Evolutionary conservation across 2,329 filamentous ascomycete species (phyloP).

Genomic region (Ceratocystis eucalypticola): DNA sequence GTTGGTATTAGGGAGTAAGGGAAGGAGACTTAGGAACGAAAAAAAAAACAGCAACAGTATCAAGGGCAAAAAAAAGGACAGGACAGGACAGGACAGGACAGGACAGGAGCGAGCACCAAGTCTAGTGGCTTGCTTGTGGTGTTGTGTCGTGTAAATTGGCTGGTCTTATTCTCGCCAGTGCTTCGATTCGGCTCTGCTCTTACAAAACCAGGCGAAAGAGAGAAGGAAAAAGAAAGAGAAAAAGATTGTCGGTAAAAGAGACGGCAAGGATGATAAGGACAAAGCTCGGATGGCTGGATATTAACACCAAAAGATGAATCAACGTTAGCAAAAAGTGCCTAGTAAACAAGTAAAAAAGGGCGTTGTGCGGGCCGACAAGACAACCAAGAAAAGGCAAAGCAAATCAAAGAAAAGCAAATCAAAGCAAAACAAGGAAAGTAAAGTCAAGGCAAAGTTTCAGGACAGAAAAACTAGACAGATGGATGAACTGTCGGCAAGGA

Average conservation of each 20-base stretch:
- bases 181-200: not conserved
- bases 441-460: not conserved
- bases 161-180: not conserved
- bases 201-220: slow-evolving; percentile 1
- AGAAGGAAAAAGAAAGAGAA: slow-evolving; percentile 1
- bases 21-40: not conserved
- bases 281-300: slow-evolving; percentile 9
- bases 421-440: too few species aligned
- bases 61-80: not conserved
- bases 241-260: slow-evolving; percentile 6
- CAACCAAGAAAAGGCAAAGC: not conserved
- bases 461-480: not conserved
- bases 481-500: not conserved
- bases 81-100: not conserved
- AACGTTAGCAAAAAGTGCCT: slow-evolving; percentile 4
- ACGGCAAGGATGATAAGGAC: slow-evolving; percentile 12
- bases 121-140: not conserved
- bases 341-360: not conserved
- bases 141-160: not conserved
- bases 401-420: not conserved
- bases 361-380: not conserved
- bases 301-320: slow-evolving; percentile 2
- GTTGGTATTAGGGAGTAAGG: not conserved
- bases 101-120: not conserved
- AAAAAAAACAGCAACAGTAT: not conserved